Base-by-base conservation (phyloP, 345 rosid species). In the Dipteronia dyeriana region DNA sequence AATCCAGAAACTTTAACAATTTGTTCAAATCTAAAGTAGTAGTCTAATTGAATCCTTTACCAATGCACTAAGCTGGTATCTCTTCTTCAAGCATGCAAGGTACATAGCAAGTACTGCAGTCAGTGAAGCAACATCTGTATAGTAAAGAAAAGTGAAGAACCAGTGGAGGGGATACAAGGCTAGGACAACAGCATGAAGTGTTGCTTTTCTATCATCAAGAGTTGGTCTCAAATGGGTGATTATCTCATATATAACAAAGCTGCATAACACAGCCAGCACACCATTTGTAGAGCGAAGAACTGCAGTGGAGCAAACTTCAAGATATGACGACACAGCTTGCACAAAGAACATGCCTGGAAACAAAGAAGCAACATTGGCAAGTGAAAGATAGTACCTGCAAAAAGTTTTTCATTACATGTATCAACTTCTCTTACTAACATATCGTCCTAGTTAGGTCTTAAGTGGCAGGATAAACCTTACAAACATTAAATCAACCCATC, bases 61-160 rank as follows among this genome's bases (percentile, higher is more conserved):
- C 92, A 91, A 80, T 57, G 97, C 97, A 82, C 97, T 91, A 69
- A 88, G 76, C 80, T 75, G 74, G 87, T 87, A 90, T 83, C 88
- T 86, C 91, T 79, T 89, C 83, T 85, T 94, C 88, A 90, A 83
- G 80, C 90, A 91, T 77, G 95, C 79, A 54, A 92, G 95, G 86
- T 96, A 89, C 99, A 92, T 91, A 4, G 94, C 92, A 69, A 96
- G 95, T 81, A 92, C 95, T 8, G 85, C 79, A 23, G 97, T 88
- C 20, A 96, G 87, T 22, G 99, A 94, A 29, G 93, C 97, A 84
- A 91, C 97, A 86, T 94, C 99, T 47, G 99, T 96, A 66, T 96
- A 96, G 85, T 94, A 94, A 75, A 96, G 92, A 83, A 92, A 96
- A 73, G 91, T 85, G 88, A 92, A 94, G 88, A 96, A 96, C 95